phyloP scores from a whole-genome alignment of 2,329 filamentous ascomycete species.

The Aspergillus sojae region DNA sequence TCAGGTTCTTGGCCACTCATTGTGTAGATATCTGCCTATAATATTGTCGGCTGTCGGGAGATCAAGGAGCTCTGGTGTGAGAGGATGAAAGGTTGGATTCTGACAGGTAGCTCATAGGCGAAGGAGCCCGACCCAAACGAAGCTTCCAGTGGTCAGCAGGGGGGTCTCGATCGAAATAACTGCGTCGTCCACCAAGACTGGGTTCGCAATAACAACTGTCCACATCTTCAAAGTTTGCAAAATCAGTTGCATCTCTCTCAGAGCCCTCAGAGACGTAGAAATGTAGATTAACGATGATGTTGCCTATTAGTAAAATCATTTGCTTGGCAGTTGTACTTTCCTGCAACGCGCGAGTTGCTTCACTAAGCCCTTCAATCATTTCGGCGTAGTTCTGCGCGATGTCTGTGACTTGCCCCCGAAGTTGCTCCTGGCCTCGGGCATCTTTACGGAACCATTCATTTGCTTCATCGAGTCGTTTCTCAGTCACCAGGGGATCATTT shows the following conservation, averaged over 20 bases:
- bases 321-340: constrained; percentile 17
- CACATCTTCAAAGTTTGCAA: constrained; percentile 21
- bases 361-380: constrained; percentile 12
- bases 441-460: constrained; percentile 29
- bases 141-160: constrained; percentile 12
- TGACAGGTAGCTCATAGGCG: neutral
- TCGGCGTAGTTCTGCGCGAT: constrained; percentile 21
- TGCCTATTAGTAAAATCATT: constrained; percentile 24
- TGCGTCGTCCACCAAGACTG: constrained; percentile 18
- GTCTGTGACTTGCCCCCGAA: constrained; percentile 23
- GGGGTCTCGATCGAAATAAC: constrained; percentile 28
- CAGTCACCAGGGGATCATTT: neutral
- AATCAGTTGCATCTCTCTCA: constrained; percentile 14
- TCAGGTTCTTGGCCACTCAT: neutral
- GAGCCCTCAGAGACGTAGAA: constrained; percentile 18
- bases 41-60: constrained; percentile 1
- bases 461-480: constrained; percentile 18
- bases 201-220: constrained; percentile 18
- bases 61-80: neutral
- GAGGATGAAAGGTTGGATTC: neutral
- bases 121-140: neutral
- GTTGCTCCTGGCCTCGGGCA: constrained; percentile 16
- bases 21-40: neutral
- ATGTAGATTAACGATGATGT: constrained; percentile 25
- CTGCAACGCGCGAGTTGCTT: neutral